These are phyloP conservation scores for Cucurbita pepo DNA, from an alignment of 306 rosid species.

Conservation along the genomic window DNA sequence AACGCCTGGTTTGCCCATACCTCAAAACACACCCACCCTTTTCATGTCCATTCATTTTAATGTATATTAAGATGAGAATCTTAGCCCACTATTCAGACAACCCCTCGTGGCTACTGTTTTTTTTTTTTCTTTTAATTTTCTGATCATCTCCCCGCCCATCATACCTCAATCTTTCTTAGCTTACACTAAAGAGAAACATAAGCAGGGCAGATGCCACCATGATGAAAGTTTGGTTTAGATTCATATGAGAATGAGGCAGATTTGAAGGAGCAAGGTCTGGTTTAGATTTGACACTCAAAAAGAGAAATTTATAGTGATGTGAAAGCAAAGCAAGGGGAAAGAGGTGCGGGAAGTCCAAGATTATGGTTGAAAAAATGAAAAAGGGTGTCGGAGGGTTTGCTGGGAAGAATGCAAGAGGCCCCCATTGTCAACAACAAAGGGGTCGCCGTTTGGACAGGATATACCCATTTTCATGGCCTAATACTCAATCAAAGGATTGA, in stretches of 20 bases:
- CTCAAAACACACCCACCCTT: background rate
- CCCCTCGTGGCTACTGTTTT: background rate
- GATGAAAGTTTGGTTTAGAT: too few species aligned
- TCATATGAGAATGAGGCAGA: too few species aligned
- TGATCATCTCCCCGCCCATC: background rate
- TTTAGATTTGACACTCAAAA: too few species aligned
- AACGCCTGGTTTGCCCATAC: background rate
- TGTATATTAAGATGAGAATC: background rate
- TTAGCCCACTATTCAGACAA: background rate
- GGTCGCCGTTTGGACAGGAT: background rate
- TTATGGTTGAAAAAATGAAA: background rate
- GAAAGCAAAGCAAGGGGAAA: too few species aligned
- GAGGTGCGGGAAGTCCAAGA: background rate
- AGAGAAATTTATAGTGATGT: too few species aligned
- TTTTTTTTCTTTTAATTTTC: too few species aligned
- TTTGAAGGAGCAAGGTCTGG: too few species aligned
- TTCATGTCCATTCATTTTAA: background rate
- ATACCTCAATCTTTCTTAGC: background rate
- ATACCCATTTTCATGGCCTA: background rate
- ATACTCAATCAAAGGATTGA: background rate
- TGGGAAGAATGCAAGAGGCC: background rate
- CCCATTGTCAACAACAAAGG: background rate
- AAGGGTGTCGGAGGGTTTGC: background rate
- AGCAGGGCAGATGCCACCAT: too few species aligned
- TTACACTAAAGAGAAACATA: too few species aligned